Conservation (phyloP, 257 asterid species). For the Solanum acaule region DNA sequence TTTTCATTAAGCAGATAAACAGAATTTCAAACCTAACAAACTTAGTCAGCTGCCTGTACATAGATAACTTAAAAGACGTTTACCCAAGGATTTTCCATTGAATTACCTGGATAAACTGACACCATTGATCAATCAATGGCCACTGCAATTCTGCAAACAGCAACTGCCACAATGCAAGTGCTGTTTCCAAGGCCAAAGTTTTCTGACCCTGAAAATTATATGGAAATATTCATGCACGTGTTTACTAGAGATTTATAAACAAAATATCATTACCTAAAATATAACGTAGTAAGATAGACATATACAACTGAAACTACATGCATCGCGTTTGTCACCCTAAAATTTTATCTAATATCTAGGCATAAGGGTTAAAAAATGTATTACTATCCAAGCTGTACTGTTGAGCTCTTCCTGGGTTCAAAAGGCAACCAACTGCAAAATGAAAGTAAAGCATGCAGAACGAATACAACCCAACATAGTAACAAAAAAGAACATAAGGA, state of each 20-base stretch:
- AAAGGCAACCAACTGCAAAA: neutral
- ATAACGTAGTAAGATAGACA: neutral
- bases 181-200: slow-evolving; percentile 90
- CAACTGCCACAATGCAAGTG: slow-evolving; percentile 97
- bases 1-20: neutral
- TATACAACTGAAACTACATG: neutral
- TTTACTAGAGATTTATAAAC: neutral
- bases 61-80: neutral
- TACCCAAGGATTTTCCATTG: neutral
- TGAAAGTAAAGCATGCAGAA: too few species aligned
- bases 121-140: slow-evolving; percentile 96
- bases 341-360: neutral
- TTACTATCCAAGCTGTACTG: neutral
- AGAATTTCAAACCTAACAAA: neutral
- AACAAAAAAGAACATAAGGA: too few species aligned
- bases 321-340: neutral
- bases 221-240: neutral
- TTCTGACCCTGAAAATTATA: slow-evolving; percentile 73
- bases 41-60: neutral
- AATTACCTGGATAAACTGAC: slow-evolving; percentile 89
- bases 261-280: neutral
- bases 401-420: neutral
- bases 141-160: slow-evolving; percentile 84
- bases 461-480: too few species aligned
- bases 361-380: neutral